Percentiles rank a stretch among this genome's conserved stretches.
Conservation (phyloP, 2,329 filamentous ascomycete species). For the Rhytidhysteron rufulum region DNA sequence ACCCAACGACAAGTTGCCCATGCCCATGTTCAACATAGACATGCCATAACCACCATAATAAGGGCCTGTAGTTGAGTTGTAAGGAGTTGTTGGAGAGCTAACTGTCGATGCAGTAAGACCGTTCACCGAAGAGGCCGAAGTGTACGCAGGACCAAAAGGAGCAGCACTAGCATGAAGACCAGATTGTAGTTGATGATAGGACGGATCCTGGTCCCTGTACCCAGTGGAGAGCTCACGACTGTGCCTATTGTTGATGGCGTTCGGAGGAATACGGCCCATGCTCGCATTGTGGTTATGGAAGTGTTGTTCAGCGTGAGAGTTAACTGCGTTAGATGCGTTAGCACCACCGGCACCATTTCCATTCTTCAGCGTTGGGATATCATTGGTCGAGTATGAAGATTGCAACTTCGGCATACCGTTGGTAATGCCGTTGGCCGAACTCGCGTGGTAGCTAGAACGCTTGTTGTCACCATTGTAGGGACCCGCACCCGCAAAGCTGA, state of each 20-base stretch:
- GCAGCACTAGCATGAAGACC: conserved; percentile 75
- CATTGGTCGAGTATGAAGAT: conserved; percentile 85
- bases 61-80: conserved; percentile 23
- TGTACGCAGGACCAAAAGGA: conserved; percentile 67
- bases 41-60: conserved; percentile 53
- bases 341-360: conserved; percentile 48
- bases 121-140: conserved; percentile 23
- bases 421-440: conserved; percentile 37
- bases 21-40: conserved; percentile 63
- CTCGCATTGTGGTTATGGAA: conserved; percentile 74
- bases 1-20: conserved; percentile 57
- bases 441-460: conserved; percentile 49
- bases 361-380: conserved; percentile 80
- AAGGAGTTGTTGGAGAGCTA: conserved; percentile 30
- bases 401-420: conserved; percentile 71
- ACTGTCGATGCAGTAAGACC: conserved; percentile 18
- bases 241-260: conserved; percentile 63
- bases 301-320: conserved; percentile 56
- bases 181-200: conserved; percentile 60
- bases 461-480: conserved; percentile 37
- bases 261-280: conserved; percentile 72
- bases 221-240: conserved; percentile 64
- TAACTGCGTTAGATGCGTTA: conserved; percentile 14
- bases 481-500: conserved; percentile 37
- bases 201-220: conserved; percentile 45